phyloP scores from a whole-genome alignment of 352 stramenopile genomes.

The Lagenidium giganteum region DNA sequence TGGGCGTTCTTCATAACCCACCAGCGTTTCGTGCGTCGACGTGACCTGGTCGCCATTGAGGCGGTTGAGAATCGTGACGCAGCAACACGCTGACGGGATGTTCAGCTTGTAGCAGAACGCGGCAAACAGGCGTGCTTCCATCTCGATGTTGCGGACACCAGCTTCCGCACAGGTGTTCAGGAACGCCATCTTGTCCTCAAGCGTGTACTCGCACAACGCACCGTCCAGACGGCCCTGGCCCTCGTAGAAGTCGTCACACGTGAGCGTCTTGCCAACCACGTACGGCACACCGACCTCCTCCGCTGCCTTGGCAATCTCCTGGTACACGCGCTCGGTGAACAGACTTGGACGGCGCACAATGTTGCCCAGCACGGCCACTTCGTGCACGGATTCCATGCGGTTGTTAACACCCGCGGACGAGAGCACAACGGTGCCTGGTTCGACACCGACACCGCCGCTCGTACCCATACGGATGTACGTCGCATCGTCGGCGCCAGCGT shows the following conservation, averaged over 20 bases:
- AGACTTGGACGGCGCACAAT: conserved; percentile 43
- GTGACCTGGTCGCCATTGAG: conserved; percentile 70
- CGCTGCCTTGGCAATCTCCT: conserved; percentile 49
- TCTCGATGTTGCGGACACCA: conserved; percentile 83
- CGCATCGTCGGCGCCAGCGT: conserved; percentile 45
- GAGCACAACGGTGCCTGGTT: conserved; percentile 72
- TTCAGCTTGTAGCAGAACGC: conserved; percentile 73
- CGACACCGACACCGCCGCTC: conserved; percentile 70
- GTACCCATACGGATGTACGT: conserved; percentile 82
- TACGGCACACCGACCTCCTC: conserved; percentile 46
- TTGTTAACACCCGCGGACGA: conserved; percentile 80
- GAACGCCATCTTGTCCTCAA: conserved; percentile 76
- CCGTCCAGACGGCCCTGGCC: conserved; percentile 78
- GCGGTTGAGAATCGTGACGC: conserved; percentile 74
- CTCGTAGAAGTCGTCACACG: conserved; percentile 84
- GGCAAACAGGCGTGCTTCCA: conserved; percentile 71
- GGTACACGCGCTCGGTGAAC: conserved; percentile 42
- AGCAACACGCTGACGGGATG: conserved; percentile 66
- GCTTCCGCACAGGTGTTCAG: conserved; percentile 40
- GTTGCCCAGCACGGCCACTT: conserved; percentile 57
- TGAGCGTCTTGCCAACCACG: conserved; percentile 75
- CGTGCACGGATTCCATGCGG: conserved; percentile 58
- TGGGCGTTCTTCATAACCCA: conserved; percentile 57
- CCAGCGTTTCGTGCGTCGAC: conserved; percentile 51
- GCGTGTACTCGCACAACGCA: conserved; percentile 73